These are phyloP conservation scores for Annulohypoxylon bovei DNA, from an alignment of 495 filamentous ascomycete genomes.

Conservation along the genomic window DNA sequence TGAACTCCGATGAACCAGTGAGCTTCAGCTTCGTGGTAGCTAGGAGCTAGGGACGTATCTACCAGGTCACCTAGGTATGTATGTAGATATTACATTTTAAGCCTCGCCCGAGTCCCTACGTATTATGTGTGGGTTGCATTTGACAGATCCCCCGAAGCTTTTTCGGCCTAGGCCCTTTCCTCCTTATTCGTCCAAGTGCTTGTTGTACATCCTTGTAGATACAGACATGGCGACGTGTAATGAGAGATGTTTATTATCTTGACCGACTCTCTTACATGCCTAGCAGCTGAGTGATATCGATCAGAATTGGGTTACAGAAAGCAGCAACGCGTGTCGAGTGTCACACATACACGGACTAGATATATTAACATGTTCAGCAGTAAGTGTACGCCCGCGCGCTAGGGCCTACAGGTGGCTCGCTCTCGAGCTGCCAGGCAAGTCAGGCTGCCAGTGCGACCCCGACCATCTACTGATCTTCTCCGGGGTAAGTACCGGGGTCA, in stretches of 20 bases:
- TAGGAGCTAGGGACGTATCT: background rate
- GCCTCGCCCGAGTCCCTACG: background rate
- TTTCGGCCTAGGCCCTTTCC: background rate
- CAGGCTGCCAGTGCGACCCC: conserved; percentile 21
- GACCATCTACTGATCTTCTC: conserved; percentile 26
- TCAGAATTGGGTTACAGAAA: conserved; percentile 9
- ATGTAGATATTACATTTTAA: background rate
- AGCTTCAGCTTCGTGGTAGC: background rate
- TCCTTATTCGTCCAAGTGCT: background rate
- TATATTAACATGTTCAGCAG: conserved; percentile 6
- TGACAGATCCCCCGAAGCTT: background rate
- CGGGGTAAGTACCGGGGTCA: conserved; percentile 20
- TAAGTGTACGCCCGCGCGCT: background rate
- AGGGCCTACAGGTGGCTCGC: background rate
- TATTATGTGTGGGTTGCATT: background rate
- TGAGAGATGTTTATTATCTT: conserved; percentile 10
- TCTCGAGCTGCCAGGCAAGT: conserved; percentile 7
- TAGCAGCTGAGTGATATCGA: conserved; percentile 30
- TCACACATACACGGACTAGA: conserved; percentile 2
- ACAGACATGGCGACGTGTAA: background rate
- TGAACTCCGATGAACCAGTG: background rate
- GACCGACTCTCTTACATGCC: conserved; percentile 39
- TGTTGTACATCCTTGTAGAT: background rate
- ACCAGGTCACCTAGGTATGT: no score
- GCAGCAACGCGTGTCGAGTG: conserved; percentile 13